phyloP scores from a whole-genome alignment of 148 eudicot species.

The Fallopia convolvulus region DNA sequence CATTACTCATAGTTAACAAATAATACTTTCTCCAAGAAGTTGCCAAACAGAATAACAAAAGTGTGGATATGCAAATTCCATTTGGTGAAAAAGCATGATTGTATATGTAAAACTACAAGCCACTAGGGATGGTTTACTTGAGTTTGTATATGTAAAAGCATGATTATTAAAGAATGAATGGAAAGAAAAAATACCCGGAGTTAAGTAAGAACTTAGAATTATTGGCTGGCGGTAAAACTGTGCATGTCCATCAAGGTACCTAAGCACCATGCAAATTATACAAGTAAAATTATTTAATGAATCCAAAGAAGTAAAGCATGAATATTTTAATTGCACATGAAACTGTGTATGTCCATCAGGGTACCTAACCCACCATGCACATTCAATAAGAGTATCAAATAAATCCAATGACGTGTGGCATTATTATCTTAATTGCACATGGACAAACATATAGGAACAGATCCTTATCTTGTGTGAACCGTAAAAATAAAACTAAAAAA shows the following conservation, averaged over 20 bases:
- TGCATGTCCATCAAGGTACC: conserved; percentile 82
- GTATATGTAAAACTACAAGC: too few species aligned
- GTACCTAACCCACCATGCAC: conserved; percentile 42
- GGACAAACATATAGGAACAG: not conserved
- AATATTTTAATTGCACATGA: not conserved
- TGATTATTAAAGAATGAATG: not conserved
- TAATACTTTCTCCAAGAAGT: not conserved
- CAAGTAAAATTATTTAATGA: not conserved
- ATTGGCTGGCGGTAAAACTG: conserved; percentile 87
- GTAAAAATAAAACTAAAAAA: not conserved
- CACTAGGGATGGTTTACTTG: too few species aligned
- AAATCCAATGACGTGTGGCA: not conserved
- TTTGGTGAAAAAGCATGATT: too few species aligned
- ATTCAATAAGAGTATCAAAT: not conserved
- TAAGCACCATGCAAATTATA: conserved; percentile 12
- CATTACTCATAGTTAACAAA: not conserved
- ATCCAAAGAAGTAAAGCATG: not conserved
- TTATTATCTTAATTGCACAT: not conserved
- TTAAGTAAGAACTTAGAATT: conserved; percentile 60
- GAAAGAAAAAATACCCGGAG: conserved; percentile 52
- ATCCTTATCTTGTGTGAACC: not conserved
- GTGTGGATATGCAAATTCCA: too few species aligned
- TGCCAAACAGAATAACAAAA: not conserved
- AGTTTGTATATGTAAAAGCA: not conserved
- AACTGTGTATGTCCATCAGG: conserved; percentile 67